Conservation (phyloP, 73 alveolate species). For the Stentor roeselii region DNA sequence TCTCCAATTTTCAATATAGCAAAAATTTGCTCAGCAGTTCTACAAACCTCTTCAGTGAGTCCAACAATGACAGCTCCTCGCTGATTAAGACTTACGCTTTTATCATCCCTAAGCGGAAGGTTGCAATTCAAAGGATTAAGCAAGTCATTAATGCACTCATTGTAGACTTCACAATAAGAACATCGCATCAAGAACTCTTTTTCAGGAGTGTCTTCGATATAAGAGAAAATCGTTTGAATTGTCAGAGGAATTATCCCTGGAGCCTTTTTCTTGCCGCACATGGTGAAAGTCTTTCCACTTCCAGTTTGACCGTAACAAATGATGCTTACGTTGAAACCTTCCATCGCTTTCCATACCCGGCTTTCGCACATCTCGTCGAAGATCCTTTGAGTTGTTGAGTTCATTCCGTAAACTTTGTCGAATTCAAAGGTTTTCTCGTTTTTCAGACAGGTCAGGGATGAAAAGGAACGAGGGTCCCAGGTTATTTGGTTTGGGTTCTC, state of each 20-base stretch:
- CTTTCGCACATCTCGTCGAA: slow-evolving; percentile 12
- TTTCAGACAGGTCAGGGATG: background rate
- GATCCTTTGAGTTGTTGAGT: slow-evolving; percentile 21
- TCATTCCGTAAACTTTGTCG: background rate
- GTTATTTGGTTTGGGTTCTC: slow-evolving; percentile 8
- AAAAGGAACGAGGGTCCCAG: background rate
- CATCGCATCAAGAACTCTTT: slow-evolving; percentile 45
- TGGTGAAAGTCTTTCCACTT: slow-evolving; percentile 94
- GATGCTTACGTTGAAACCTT: slow-evolving; percentile 90
- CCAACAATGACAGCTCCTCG: slow-evolving; percentile 8
- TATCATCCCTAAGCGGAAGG: slow-evolving; percentile 59
- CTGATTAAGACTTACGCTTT: slow-evolving; percentile 3
- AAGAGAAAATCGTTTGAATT: slow-evolving; percentile 25
- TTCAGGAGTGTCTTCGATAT: slow-evolving; percentile 21
- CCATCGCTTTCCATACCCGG: slow-evolving; percentile 57
- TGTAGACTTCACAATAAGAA: slow-evolving; percentile 85
- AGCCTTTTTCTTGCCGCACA: slow-evolving; percentile 79
- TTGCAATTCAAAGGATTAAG: slow-evolving; percentile 59
- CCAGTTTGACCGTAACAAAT: slow-evolving; percentile 96
- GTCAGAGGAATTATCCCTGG: slow-evolving; percentile 48
- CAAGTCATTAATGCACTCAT: slow-evolving; percentile 89
- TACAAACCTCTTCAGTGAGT: slow-evolving; percentile 48
- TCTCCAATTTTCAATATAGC: slow-evolving; percentile 49
- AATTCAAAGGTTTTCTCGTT: background rate
- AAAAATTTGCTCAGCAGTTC: slow-evolving; percentile 36